Evolutionary conservation across 306 rosid species (phyloP).

Genomic region (Quillaja saponaria): DNA sequence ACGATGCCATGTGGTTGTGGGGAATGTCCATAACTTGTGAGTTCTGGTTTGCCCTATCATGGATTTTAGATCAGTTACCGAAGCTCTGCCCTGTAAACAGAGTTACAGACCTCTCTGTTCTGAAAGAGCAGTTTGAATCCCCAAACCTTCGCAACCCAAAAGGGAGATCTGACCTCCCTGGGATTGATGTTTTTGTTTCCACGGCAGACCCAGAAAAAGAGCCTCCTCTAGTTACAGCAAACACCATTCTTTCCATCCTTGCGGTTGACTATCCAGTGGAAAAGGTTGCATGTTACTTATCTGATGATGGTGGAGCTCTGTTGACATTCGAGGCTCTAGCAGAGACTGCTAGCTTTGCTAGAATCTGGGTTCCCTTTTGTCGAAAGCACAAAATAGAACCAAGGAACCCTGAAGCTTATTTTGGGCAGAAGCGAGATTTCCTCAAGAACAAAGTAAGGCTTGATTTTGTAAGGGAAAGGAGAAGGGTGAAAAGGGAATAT

Average conservation of each 20-base stretch:
- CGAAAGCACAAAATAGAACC: conserved; percentile 74
- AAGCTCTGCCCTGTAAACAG: conserved; percentile 84
- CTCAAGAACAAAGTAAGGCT: conserved; percentile 80
- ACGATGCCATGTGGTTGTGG: conserved; percentile 86
- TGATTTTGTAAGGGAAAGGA: conserved; percentile 84
- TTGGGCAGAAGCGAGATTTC: conserved; percentile 76
- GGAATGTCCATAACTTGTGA: conserved; percentile 82
- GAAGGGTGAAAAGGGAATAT: conserved; percentile 80
- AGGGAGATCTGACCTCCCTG: conserved; percentile 81
- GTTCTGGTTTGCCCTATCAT: conserved; percentile 82
- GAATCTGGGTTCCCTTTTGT: conserved; percentile 84
- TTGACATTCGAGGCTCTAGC: conserved; percentile 86
- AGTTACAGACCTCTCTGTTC: conserved; percentile 70
- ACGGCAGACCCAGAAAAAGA: conserved; percentile 90
- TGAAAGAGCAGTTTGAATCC: conserved; percentile 70
- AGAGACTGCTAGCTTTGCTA: conserved; percentile 78
- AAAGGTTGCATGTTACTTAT: conserved; percentile 77
- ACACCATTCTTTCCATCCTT: conserved; percentile 81
- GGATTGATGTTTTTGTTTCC: conserved; percentile 84
- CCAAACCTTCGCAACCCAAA: conserved; percentile 77
- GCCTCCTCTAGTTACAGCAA: conserved; percentile 85
- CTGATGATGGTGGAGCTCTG: conserved; percentile 88
- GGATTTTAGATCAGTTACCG: conserved; percentile 85
- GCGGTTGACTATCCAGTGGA: conserved; percentile 85
- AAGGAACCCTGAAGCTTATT: conserved; percentile 80